phyloP scores from a whole-genome alignment of 2,329 filamentous ascomycete genomes.

The Intubia oerlemansii region DNA sequence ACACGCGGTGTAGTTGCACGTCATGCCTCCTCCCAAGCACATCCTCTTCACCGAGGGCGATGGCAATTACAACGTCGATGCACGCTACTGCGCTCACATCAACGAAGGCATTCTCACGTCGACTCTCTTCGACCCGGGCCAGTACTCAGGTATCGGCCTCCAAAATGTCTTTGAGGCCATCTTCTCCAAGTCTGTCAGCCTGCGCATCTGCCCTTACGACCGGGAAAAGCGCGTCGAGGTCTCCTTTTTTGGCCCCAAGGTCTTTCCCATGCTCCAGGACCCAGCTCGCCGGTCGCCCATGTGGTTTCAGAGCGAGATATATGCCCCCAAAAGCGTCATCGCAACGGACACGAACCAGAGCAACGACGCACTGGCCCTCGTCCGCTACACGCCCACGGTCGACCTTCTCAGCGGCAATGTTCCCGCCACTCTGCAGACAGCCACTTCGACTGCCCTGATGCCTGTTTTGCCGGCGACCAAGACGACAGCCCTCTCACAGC shows the following conservation, averaged over 20 bases:
- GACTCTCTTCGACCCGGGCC: constrained; percentile 11
- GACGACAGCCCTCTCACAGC: no score
- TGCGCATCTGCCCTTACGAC: constrained; percentile 11
- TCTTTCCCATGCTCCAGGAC: constrained; percentile 6
- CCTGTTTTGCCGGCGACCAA: no score
- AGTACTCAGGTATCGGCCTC: constrained; percentile 3
- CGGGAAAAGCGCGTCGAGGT: constrained; percentile 4
- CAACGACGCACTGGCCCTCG: neutral
- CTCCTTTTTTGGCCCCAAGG: constrained; percentile 9
- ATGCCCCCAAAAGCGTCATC: constrained; percentile 3
- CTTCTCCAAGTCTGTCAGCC: constrained; percentile 9
- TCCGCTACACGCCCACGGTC: neutral
- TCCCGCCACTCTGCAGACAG: no score
- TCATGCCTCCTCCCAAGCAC: constrained; percentile 6
- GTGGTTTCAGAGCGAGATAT: constrained; percentile 5
- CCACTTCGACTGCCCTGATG: no score
- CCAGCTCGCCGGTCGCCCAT: constrained; percentile 4
- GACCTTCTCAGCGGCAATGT: constrained; percentile 2
- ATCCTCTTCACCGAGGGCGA: constrained; percentile 11
- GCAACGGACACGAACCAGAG: neutral
- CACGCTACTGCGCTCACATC: constrained; percentile 11
- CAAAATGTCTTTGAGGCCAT: constrained; percentile 6
- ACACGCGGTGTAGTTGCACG: neutral
- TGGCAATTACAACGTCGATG: constrained; percentile 8
- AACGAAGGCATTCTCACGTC: constrained; percentile 10